Conservation (phyloP, 148 eudicot genomes). For the Camellia granthamiana region DNA sequence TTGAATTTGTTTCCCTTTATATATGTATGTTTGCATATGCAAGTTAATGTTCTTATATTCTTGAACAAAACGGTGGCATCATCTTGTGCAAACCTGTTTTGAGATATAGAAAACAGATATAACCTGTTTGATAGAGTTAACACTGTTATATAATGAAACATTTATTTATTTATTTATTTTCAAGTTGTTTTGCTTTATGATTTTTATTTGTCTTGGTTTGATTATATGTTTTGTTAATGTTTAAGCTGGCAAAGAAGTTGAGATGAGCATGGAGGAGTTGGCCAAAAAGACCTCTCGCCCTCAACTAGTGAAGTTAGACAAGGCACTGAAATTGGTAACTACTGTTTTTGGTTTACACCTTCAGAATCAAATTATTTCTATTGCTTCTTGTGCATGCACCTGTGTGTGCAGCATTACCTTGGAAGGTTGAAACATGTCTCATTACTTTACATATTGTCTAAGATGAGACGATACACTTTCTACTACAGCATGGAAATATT, state of each 20-base stretch:
- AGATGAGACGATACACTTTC: no score
- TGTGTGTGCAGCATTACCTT: background rate
- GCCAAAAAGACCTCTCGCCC: conserved; percentile 22
- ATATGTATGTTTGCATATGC: background rate
- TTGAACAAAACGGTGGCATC: background rate
- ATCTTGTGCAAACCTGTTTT: background rate
- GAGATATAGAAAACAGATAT: background rate
- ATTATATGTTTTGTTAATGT: background rate
- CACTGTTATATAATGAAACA: background rate
- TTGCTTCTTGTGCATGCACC: background rate
- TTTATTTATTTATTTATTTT: background rate
- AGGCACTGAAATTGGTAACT: conserved; percentile 44
- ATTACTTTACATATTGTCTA: no score
- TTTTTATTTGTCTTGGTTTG: background rate
- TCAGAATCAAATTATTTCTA: background rate
- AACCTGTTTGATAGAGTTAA: background rate
- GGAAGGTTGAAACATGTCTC: no score
- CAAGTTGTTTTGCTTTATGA: background rate
- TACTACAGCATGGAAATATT: background rate
- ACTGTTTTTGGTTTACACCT: background rate
- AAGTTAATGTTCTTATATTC: background rate
- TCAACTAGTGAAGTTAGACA: conserved; percentile 41
- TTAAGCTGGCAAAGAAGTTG: conserved; percentile 8
- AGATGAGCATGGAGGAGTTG: conserved; percentile 18
- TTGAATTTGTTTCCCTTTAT: background rate